A percentile compares a stretch with the other conserved stretches of the same genome.
Conservation (phyloP, 2,329 filamentous ascomycete genomes). For the Colletotrichum sp. region DNA sequence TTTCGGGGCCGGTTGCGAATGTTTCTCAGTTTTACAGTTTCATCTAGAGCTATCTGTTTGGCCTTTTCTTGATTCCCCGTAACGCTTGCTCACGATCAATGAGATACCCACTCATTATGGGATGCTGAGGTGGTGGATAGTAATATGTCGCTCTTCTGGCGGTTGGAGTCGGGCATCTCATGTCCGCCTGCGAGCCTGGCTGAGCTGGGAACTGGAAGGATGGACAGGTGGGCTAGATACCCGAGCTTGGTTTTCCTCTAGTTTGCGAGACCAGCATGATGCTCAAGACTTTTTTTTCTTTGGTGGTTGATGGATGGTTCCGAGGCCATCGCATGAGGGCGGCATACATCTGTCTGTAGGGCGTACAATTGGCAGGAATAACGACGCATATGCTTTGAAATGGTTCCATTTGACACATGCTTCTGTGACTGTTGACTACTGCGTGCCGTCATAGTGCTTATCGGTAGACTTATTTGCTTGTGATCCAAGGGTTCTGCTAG, state of each 20-base stretch:
- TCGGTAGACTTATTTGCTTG: neutral
- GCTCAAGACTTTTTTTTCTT: neutral
- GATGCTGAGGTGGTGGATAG: slow-evolving; percentile 3
- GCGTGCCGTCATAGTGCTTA: neutral
- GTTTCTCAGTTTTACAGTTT: neutral
- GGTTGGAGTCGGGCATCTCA: neutral
- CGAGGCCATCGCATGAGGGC: neutral
- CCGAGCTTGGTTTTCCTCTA: neutral
- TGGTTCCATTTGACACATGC: neutral
- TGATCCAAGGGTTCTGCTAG: neutral
- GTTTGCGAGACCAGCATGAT: neutral
- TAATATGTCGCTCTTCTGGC: slow-evolving; percentile 1
- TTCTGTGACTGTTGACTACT: neutral
- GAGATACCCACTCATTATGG: slow-evolving; percentile 17
- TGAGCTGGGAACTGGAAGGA: neutral
- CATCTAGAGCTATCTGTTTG: neutral
- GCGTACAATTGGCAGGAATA: slow-evolving; percentile 8
- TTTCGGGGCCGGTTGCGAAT: neutral
- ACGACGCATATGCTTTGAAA: slow-evolving; percentile 11
- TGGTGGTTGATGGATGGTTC: neutral
- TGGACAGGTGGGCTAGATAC: neutral
- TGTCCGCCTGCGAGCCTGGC: neutral
- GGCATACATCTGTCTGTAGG: slow-evolving; percentile 3
- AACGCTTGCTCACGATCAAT: slow-evolving; percentile 16
- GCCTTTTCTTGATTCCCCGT: neutral